These are phyloP conservation scores for Penicillium griseofulvum DNA, from an alignment of 2,329 filamentous ascomycete species.

Conservation along the genomic window DNA sequence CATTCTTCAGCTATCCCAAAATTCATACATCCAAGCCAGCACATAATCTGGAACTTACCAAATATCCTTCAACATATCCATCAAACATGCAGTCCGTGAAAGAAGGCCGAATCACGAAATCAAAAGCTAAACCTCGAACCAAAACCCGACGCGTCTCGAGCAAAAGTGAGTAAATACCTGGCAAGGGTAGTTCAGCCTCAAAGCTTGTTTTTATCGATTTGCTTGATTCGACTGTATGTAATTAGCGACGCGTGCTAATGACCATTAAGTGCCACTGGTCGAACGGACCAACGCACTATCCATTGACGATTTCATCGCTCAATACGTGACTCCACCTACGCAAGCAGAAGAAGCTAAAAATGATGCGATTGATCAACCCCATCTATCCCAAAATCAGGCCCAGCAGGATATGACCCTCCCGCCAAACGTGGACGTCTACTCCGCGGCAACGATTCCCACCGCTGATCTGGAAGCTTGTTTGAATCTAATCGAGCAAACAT, in stretches of 20 bases:
- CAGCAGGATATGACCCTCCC: constrained; percentile 9
- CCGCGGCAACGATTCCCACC: constrained; percentile 36
- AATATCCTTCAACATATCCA: not conserved
- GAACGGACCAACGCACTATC: constrained; percentile 44
- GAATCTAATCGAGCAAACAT: constrained; percentile 54
- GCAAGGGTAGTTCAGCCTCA: not conserved
- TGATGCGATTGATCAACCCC: not conserved
- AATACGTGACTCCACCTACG: constrained; percentile 29
- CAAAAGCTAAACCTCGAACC: constrained; percentile 10
- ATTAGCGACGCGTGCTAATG: constrained; percentile 15
- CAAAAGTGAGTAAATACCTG: constrained; percentile 16
- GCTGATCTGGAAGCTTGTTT: constrained; percentile 52
- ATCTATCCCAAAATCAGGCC: not conserved
- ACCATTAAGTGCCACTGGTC: constrained; percentile 31
- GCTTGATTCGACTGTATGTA: not conserved
- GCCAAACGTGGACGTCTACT: constrained; percentile 30
- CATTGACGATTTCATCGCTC: constrained; percentile 38
- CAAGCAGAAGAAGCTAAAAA: constrained; percentile 6
- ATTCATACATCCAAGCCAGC: not conserved
- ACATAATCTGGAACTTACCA: not conserved
- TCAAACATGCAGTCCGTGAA: constrained; percentile 13
- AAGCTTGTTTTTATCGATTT: not conserved
- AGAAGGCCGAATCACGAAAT: constrained; percentile 26
- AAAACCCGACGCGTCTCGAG: constrained; percentile 18
- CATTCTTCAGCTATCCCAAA: not conserved